These are phyloP conservation scores for Akanthomyces uredinophilus DNA, from an alignment of 2,329 filamentous ascomycete genomes.

Conservation along the genomic window DNA sequence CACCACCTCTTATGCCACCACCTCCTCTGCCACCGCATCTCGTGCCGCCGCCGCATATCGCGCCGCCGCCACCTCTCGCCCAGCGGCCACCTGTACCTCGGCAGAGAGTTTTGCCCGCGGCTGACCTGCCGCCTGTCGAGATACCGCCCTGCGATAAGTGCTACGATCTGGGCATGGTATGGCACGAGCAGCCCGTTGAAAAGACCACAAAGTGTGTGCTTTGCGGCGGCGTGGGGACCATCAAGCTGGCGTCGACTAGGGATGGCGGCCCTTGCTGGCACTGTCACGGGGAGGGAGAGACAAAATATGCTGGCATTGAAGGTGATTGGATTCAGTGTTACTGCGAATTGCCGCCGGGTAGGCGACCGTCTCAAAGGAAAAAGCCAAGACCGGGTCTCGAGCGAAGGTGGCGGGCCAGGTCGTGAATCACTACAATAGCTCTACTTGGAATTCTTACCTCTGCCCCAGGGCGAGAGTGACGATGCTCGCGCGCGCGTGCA, in stretches of 20 bases:
- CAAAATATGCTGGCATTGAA: not conserved
- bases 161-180: not conserved
- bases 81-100: no score
- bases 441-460: no score
- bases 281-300: constrained; percentile 8
- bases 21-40: no score
- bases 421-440: not conserved
- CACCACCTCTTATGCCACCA: no score
- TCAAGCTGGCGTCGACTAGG: not conserved
- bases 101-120: not conserved
- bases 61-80: no score
- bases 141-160: not conserved
- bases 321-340: not conserved
- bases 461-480: no score
- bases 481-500: no score
- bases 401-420: not conserved
- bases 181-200: not conserved
- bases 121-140: not conserved
- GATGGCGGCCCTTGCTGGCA: not conserved
- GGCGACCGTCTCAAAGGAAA: not conserved
- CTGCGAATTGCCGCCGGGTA: not conserved
- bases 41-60: no score
- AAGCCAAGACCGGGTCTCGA: not conserved
- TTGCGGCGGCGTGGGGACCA: not conserved
- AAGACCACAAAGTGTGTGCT: not conserved